These are phyloP conservation scores for Pseudomonodictys pantanalensis DNA, from an alignment of 495 filamentous ascomycete species.

Conservation along the genomic window DNA sequence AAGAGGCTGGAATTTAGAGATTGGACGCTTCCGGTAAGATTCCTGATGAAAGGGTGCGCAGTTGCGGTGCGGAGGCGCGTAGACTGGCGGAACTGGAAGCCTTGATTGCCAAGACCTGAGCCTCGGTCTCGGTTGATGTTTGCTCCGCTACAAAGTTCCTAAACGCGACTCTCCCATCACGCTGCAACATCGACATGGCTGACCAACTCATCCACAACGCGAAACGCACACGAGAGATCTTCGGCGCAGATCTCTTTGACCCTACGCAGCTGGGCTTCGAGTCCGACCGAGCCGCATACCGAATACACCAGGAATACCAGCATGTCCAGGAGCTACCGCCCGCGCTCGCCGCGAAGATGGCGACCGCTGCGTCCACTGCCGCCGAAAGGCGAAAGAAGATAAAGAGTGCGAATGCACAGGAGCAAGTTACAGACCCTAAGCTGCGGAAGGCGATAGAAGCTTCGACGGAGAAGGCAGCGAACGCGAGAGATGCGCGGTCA, in stretches of 20 bases:
- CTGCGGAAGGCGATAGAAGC: constrained; percentile 71
- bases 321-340: constrained; percentile 80
- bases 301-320: constrained; percentile 76
- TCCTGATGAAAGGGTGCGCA: no score
- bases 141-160: not conserved
- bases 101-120: no score
- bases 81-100: no score
- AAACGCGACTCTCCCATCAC: not conserved
- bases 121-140: no score
- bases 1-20: no score
- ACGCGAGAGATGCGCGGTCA: constrained; percentile 45
- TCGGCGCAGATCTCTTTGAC: constrained; percentile 42
- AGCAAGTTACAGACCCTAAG: constrained; percentile 53
- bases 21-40: no score
- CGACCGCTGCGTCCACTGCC: constrained; percentile 57
- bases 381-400: constrained; percentile 60
- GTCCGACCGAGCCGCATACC: constrained; percentile 51
- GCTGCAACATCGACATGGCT: not conserved
- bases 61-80: no score
- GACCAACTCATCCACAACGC: constrained; percentile 49
- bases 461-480: constrained; percentile 48
- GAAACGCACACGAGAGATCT: constrained; percentile 63
- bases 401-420: constrained; percentile 42
- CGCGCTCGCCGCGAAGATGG: constrained; percentile 79
- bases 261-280: constrained; percentile 27